Base-by-base conservation (phyloP, 2,329 filamentous ascomycete species). In the Coniochaeta ligniaria region DNA sequence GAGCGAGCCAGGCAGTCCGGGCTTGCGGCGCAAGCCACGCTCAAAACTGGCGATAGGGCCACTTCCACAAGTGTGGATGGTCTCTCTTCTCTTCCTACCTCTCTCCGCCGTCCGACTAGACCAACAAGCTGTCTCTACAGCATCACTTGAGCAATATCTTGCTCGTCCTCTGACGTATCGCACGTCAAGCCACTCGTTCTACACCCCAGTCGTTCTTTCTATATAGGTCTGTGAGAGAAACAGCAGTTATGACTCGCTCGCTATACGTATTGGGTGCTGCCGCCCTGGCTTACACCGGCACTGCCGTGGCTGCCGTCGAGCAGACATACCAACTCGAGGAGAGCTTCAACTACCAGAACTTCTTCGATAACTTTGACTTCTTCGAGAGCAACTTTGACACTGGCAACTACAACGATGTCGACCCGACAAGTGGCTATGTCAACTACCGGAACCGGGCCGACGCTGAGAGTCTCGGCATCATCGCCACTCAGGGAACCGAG, bases 341-440 rank as follows among this genome's bases (percentile, higher is more conserved):
- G 58, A 67, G 71, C 0, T 80, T 78, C 65, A 72, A 76, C 54
- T 62, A 69, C 24, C 67, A 63, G 58, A 81, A 81, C 71, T 81
- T 82, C 68, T 78, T 80, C 47, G 70, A 75, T 66, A 78, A 80
- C 68, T 81, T 80, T 63, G 61, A 71, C 50, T 80, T 80, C 67
- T 71, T 74, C 60, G 68, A 68, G 63, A 65, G 59, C 50, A 43
- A 67, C 12, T 64, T 63, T 60, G 22, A 22, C n/a, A 64, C 64
- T 22, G 59, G 57, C 38, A 62, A 67, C 54, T 55, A 58, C 54
- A 64, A 69, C 57, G 67, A 65, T 20, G 54, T 66, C 6, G 88
- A 92, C 66, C 85, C 85, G 7, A 91, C 85, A 52, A 69, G 80
- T 60, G 89, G 88, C 9, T 89, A 82, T 67, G 88, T 91, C 57